phyloP scores from a whole-genome alignment of 2,329 filamentous ascomycete species.

The Tympanopsis confertula region DNA sequence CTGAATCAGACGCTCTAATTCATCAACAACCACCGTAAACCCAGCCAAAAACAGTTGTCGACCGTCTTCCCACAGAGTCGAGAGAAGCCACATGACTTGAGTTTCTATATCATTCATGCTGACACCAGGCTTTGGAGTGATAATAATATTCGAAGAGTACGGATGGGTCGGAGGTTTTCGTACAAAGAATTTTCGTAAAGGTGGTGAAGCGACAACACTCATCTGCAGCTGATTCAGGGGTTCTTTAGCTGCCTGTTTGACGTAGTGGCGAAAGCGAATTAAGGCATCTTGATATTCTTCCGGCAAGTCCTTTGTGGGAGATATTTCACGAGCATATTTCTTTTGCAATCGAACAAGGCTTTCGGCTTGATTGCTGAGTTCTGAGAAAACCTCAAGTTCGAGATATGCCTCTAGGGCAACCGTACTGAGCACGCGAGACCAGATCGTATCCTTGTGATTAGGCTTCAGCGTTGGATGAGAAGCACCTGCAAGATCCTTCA shows the following conservation, averaged over 20 bases:
- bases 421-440: conserved; percentile 23
- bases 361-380: conserved; percentile 19
- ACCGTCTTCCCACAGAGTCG: conserved; percentile 22
- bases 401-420: conserved; percentile 18
- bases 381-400: conserved; percentile 22
- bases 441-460: conserved; percentile 14
- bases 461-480: conserved; percentile 11
- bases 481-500: conserved; percentile 24
- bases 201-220: conserved; percentile 23
- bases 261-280: conserved; percentile 23
- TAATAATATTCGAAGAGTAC: conserved; percentile 9
- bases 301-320: conserved; percentile 19
- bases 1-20: conserved; percentile 30
- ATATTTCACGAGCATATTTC: conserved; percentile 18
- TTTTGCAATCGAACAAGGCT: conserved; percentile 11
- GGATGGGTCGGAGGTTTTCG: conserved; percentile 12
- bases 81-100: conserved; percentile 23
- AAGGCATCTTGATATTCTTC: conserved; percentile 23
- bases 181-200: conserved; percentile 20
- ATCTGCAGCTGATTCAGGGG: conserved; percentile 13
- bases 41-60: conserved; percentile 15
- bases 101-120: conserved; percentile 9
- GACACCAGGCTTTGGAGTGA: conserved; percentile 6
- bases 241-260: conserved; percentile 17
- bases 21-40: conserved; percentile 28